These are phyloP conservation scores for Ceratocystis lukuohia DNA, from an alignment of 2,329 filamentous ascomycete species.

Conservation along the genomic window DNA sequence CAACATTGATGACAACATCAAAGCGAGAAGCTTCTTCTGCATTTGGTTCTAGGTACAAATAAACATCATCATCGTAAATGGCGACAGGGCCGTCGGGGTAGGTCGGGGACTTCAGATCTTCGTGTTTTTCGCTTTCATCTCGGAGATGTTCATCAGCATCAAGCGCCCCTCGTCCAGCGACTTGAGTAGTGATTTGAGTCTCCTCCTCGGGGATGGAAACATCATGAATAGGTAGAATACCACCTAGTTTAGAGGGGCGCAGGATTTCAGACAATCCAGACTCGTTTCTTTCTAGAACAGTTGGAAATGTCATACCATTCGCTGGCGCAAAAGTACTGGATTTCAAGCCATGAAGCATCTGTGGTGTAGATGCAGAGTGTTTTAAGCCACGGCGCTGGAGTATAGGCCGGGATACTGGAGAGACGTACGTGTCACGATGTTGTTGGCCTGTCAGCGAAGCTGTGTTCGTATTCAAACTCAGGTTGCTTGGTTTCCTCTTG, in stretches of 20 bases:
- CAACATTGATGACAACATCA: conserved; percentile 75
- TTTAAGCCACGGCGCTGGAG: conserved; percentile 50
- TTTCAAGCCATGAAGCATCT: conserved; percentile 48
- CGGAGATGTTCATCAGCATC: conserved; percentile 34
- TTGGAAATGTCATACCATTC: conserved; percentile 52
- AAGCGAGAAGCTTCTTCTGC: conserved; percentile 64
- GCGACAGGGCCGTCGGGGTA: conserved; percentile 73
- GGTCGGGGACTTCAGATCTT: conserved; percentile 67
- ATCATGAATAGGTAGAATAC: conserved; percentile 21
- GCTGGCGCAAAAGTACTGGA: conserved; percentile 46
- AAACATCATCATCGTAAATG: conserved; percentile 67
- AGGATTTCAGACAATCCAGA: conserved; percentile 46
- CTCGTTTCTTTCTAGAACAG: conserved; percentile 45
- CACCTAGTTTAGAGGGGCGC: conserved; percentile 37
- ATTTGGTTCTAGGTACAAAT: conserved; percentile 66
- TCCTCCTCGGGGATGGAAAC: conserved; percentile 35
- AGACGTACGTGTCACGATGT: conserved; percentile 41
- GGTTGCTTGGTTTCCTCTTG: conserved; percentile 62
- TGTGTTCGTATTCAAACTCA: conserved; percentile 62
- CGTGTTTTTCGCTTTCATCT: conserved; percentile 56
- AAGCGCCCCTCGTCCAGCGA: conserved; percentile 45
- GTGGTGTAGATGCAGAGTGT: conserved; percentile 53
- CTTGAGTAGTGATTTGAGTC: conserved; percentile 45
- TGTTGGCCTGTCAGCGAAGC: conserved; percentile 39
- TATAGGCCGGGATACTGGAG: conserved; percentile 44